Base-by-base conservation (phyloP, 2,329 filamentous ascomycete genomes). In the Fonsecaea erecta region DNA sequence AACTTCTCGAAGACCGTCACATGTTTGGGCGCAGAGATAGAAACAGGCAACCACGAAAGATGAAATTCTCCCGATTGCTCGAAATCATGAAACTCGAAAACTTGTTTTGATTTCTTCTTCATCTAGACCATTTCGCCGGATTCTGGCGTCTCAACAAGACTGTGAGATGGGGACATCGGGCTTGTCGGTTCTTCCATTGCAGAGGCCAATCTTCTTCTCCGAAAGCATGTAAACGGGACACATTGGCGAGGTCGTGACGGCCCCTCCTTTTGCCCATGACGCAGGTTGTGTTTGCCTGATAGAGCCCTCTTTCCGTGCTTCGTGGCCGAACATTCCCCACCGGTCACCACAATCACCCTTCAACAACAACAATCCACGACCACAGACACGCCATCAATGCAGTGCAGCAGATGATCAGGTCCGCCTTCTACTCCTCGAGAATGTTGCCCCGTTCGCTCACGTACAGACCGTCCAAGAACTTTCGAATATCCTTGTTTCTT, bases 401-500 rank as follows among this genome's bases (percentile, higher is more conserved):
- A 46, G 11, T 46, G 43, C 43, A 48, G 43, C 14, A 11, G 9
- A 21, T 48, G 43, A 48, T 16, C 7, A 24, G 26, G 16, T 48
- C 11, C 43, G 21, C 18, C 62, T 30, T 71, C 66, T 71, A 82
- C 63, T 81, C 79, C 73, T 92, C 90, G 75, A 87, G 85, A 77
- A 99, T 89, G 90, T 98, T 97, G 83, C 91, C 90, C 86, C 92
- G 91, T 91, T 99, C 95, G 80, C 93, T 97, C 79, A 99, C 95
- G 87, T 99, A 99, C 83, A 99, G 88, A 89, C 95, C 95, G 86
- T 99, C 96, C 88, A 99, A 89, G 91, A 99, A 99, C 92, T 97
- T 97, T 86, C 96, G 93, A 87, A 99, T 99, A 97, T 99, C 95
- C 93, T 99, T 99, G 92, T 99, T 99, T 83, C 93, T 90, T 83